Base-by-base conservation (phyloP, 768 basidiomycete genomes). In the Amanita pallidorosea region DNA sequence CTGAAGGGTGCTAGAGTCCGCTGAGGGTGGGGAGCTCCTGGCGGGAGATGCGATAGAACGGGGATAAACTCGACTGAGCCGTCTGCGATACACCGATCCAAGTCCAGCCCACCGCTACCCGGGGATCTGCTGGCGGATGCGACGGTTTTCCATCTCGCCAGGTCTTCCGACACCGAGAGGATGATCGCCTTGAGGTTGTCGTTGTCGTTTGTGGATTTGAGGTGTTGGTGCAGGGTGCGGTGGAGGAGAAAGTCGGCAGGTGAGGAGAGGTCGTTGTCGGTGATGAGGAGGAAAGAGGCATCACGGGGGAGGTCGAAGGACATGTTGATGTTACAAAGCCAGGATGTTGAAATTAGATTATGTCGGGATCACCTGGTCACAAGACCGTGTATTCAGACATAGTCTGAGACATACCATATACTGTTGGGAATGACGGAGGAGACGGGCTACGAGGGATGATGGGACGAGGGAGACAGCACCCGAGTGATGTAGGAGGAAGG, bases 191-290 rank as follows among this genome's bases (percentile, higher is more conserved):
- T 33, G 18, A n/a, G n/a, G n/a, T 31, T 6, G 34, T 31, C 3
- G 31, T 12, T 31, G 11, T 31, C 11, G 31, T 12, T 31, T 31
- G 11, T 12, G 33, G 72, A 60, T 61, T 84, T 87, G 37, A 85
- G 63, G 51, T 81, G 75, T 2, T 69, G 56, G 18, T 68, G 61
- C 4, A 89, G 55, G 40, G 70, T 64, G 9, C 70, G 70, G 54
- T 86, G 80, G 1, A 90, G 69, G 8, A 88, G 57, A 56, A 89
- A 90, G 53, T 88, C 85, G 9, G 80, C 83, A 2, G 88, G 81
- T 0, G 88, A 76, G 0, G 72, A 67, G 0, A 89, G 68, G 45
- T 85, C 74, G 13, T 33, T 33, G 57, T 90, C 88, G 5, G 85
- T 84, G 5, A 90, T 70, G 0, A 89, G 66, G 9, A 85, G 57